These are phyloP conservation scores for Telopea speciosissima DNA, from an alignment of 177 flowering plant genomes.

Conservation along the genomic window DNA sequence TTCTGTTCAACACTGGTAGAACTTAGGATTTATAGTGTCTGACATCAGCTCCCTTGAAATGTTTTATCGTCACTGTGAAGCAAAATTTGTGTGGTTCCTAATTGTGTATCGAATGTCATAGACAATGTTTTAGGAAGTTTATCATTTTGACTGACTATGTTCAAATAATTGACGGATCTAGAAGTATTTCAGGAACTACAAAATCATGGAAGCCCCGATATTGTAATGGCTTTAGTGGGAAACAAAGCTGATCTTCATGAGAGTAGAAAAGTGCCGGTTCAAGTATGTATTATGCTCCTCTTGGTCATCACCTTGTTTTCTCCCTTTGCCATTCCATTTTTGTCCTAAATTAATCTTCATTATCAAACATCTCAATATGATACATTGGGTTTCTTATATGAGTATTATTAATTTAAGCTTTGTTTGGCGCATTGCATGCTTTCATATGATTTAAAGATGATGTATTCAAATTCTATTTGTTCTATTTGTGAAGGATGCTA, in stretches of 20 bases:
- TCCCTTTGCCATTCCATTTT: no score
- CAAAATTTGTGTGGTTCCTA: no score
- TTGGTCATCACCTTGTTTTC: no score
- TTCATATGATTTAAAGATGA: background rate
- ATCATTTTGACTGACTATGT: background rate
- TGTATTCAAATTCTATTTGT: background rate
- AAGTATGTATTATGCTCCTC: slow-evolving; percentile 39
- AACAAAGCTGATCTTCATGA: slow-evolving; percentile 98
- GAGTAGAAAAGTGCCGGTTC: slow-evolving; percentile 60
- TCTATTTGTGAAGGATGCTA: slow-evolving; percentile 62
- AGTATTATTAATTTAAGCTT: no score
- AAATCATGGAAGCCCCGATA: slow-evolving; percentile 93
- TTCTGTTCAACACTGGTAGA: no score
- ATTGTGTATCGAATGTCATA: background rate
- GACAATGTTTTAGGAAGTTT: background rate
- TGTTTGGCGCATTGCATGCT: no score
- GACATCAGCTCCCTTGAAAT: no score
- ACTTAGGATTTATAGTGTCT: no score
- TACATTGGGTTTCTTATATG: no score
- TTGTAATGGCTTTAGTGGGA: slow-evolving; percentile 96
- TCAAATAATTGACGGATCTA: background rate
- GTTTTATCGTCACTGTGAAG: no score
- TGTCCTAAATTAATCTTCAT: no score
- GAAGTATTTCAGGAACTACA: slow-evolving; percentile 68
- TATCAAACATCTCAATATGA: no score